Base-by-base conservation (phyloP, 768 basidiomycete species). In the Mycena epipterygia region DNA sequence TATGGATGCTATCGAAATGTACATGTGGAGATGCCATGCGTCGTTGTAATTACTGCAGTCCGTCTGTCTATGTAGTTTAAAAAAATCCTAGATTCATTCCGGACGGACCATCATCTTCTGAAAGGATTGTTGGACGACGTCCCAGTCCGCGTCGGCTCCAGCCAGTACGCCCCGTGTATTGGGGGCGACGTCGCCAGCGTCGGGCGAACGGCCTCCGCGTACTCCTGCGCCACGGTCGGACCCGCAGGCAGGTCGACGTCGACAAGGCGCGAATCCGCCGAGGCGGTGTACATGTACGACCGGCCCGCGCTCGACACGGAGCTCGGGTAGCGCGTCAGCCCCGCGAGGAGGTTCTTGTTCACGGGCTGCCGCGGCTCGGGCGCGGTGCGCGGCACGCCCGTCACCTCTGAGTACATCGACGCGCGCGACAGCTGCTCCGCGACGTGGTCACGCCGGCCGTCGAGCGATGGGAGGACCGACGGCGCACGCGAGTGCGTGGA, bases 361-460 rank as follows among this genome's bases (percentile, higher is more conserved):
- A 93, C 84, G 23, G 93, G 92, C 79, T 91, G 88, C n/a, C 93
- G 87, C n/a, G 92, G 89, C 75, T 93, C 91, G 8, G 93, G 90
- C 46, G 84, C 87, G 30, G 82, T 83, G 35, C 88, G 86, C 70
- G 89, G 89, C 39, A 84, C 76, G 23, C 93, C 93, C 13, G 92
- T 95, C 56, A 90, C 76, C 77, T 92, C 88, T 65, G 92, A 89
- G 79, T 91, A 95, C 42, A 95, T 75, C 49, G 90, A 91, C 80
- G 80, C 30, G 89, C 89, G 62, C 76, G 80, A 78, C 52, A 73
- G 73, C 67, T 78, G 76, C 65, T 58, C 73, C 68, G 67, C 72
- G 67, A 76, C 77, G 64, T 78, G 48, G 68, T 71, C 41, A 65
- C 66, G 41, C 23, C 76, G 77, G 48, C 75, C 77, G 55, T 78